Base-by-base conservation (phyloP, 2,329 filamentous ascomycete genomes). In the Xylariales sp. region DNA sequence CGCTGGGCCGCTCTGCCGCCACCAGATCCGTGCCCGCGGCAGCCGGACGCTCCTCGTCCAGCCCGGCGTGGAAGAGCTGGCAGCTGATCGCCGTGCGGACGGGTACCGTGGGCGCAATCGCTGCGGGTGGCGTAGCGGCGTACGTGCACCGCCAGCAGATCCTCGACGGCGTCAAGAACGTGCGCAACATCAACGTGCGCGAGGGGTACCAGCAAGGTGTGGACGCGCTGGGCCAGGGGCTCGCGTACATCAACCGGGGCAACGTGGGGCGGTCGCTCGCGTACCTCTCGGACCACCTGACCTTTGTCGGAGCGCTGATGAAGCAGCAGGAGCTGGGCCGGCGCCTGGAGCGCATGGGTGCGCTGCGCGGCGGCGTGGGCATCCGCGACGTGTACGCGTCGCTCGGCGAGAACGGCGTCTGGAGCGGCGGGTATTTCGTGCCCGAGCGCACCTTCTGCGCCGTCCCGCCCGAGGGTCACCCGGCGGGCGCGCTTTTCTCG, bases 201-300 rank as follows among this genome's bases (percentile, higher is more conserved):
- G 65, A 70, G 34, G 66, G 70, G 0, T 74, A 74, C 43, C 68
- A 69, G 29, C 63, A 70, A 33, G 56, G 67, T 17, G 61, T 74
- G 21, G 71, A 69, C 38, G 61, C 68, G 3, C 57, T 75, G 17
- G 71, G 70, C 11, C 71, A 76, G 43, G 74, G 72, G 2, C 62
- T 76, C 7, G 72, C 72, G 10, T 78, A 78, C 45, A 66, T 78
- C 54, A 78, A 76, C 53, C 64, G 72, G 6, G 73, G 74, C 12
- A 77, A 72, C 29, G 73, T 78, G 3, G 81, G 81, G 3, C 74
- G 80, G 38, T 86, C 87, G 1, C 84, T 88, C 48, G 76, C 73
- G 14, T 95, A 88, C 81, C 78, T 90, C 4, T 81, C 83, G 0
- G 85, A 84, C 13, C 89, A 95, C 59, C 77, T 95, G 36, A 86